These are phyloP conservation scores for Coccomyxa sp. DNA, from an alignment of 139 green algal species.

Conservation along the genomic window DNA sequence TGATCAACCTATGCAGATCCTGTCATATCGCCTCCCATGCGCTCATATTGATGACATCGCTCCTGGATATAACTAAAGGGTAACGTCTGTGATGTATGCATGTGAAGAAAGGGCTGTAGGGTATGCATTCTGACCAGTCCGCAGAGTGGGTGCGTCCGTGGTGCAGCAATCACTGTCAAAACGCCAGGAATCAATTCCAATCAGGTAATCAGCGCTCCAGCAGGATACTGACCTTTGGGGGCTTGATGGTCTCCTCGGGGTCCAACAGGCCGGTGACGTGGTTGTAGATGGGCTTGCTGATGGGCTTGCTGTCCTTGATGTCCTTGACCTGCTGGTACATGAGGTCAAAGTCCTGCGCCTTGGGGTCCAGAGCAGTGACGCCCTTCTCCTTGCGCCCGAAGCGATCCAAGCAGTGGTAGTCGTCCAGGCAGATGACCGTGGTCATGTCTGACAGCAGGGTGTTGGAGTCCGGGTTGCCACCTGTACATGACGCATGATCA, in stretches of 20 bases:
- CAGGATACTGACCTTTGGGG: conserved; percentile 85
- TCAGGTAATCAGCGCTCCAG: too few relatives aligned
- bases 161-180: too few relatives aligned
- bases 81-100: too few relatives aligned
- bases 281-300: conserved; percentile 99
- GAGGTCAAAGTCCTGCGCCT: conserved; percentile 98
- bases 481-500: conserved; percentile 41
- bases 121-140: too few relatives aligned
- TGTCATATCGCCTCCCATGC: too few relatives aligned
- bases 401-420: conserved; percentile 97
- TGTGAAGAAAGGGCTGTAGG: too few relatives aligned
- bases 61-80: too few relatives aligned
- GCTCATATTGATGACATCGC: too few relatives aligned
- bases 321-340: conserved; percentile 96
- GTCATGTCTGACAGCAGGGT: conserved; percentile 97
- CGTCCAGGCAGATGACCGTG: conserved; percentile 99
- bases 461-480: conserved; percentile 97
- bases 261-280: conserved; percentile 97
- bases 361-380: conserved; percentile 91
- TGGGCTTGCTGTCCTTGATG: conserved; percentile 95
- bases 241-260: conserved; percentile 84
- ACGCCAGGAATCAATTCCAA: too few relatives aligned
- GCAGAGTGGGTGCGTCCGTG: too few relatives aligned
- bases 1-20: too few relatives aligned
- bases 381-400: conserved; percentile 82